Conservation (phyloP, 108 stramenopile genomes). For the Nannochloropsis salina region DNA sequence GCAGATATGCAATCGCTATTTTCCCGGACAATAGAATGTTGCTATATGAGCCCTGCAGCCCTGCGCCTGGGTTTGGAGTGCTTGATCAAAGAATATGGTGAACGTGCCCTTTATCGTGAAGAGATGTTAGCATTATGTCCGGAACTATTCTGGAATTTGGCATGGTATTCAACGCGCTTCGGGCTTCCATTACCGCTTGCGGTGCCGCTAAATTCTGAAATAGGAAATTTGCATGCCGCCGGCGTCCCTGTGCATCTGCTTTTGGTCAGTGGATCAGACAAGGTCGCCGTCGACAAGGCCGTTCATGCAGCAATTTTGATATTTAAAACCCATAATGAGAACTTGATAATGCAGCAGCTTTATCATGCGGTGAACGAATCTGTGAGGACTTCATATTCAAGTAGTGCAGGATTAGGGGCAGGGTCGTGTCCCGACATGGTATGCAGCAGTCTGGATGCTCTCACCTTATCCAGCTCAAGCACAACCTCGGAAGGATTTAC, state of each 20-base stretch:
- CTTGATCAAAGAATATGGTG: not conserved
- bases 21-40: not conserved
- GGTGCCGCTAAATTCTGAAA: not conserved
- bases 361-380: not conserved
- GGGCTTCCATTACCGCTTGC: not conserved
- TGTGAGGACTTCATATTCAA: not conserved
- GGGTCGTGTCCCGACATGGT: not conserved
- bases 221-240: not conserved
- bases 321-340: not conserved
- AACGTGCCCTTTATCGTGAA: conserved; percentile 2
- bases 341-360: not conserved
- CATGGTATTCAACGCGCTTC: not conserved
- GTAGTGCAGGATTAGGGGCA: not conserved
- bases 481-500: not conserved
- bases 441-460: not conserved
- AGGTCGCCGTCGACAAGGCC: not conserved
- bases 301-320: not conserved
- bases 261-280: not conserved
- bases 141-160: conserved; percentile 12
- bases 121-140: not conserved
- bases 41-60: not conserved
- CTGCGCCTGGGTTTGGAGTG: not conserved
- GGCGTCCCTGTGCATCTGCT: not conserved
- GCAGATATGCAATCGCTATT: not conserved
- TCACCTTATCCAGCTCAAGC: not conserved